Base-by-base conservation (phyloP, 345 rosid species). In the Leavenworthia alabamica region DNA sequence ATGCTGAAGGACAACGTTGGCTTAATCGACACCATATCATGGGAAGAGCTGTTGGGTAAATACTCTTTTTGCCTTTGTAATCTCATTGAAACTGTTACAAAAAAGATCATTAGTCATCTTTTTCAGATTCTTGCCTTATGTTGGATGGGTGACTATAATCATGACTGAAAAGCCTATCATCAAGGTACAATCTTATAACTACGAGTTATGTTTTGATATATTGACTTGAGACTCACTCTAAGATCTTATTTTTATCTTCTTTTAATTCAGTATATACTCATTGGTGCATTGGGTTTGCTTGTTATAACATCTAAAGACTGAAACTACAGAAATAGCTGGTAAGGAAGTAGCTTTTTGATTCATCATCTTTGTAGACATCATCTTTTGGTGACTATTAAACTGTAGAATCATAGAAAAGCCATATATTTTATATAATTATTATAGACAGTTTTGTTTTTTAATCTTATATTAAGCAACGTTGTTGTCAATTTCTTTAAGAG, bases 11-110 rank as follows among this genome's bases (percentile, higher is more conserved):
- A 32, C 90, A 85, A 48, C 57, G 31, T 31, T 89, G 95, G 97
- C 75, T 89, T 68, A 80, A 83, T 68, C 74, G 71, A 15, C 64
- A 80, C 9, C 86, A 86, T 31, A 83, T 89, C 33, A 77, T 83
- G 80, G 97, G 95, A 22, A 81, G 90, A 78, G 92, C 90, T 41
- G 78, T 86, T 40, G 92, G 92, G 97, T 89, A 83, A 72, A 55
- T 36, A 17, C 37, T 45, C 43, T 39, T 28, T 13, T 4, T 64
- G 11, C 20, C 27, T 9, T 1, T 47, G 16, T 62, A 40, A 41
- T 22, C 37, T 49, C 31, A 52, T 14, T 44, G 23, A 60, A 40
- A 43, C 14, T 68, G 54, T n/a, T 15, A 1, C 12, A 0, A 17
- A 22, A 27, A 39, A n/a, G 19, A 13, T 39, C 63, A 31, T 3